Conservation (phyloP, 768 basidiomycete genomes). For the Pleurotus djamor region DNA sequence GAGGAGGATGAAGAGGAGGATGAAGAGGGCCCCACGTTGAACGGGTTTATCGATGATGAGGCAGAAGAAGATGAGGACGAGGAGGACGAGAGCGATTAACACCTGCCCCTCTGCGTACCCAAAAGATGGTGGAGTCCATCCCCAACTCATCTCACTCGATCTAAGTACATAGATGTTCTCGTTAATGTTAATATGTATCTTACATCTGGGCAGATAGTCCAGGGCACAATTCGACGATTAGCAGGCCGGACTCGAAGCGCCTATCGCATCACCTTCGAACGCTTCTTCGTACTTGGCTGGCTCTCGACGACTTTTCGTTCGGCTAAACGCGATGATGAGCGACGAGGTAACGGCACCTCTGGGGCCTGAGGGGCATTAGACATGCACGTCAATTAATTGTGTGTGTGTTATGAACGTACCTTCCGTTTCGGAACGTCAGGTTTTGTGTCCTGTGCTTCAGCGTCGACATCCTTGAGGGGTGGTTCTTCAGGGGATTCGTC, state of each 20-base stretch:
- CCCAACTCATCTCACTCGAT: background rate
- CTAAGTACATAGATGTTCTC: background rate
- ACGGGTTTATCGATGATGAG: conserved; percentile 62
- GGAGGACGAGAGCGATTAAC: conserved; percentile 12
- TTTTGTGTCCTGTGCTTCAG: background rate
- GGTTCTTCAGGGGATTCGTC: background rate
- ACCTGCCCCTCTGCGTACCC: background rate
- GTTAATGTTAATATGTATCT: background rate
- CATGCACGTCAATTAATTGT: conserved; percentile 3
- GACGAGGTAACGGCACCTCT: background rate
- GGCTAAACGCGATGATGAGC: background rate
- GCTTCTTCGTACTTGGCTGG: conserved; percentile 39
- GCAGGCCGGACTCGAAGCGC: background rate
- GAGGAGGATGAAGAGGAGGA: conserved; percentile 43
- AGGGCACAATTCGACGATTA: background rate
- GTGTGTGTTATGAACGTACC: background rate
- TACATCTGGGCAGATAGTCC: background rate
- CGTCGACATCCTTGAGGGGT: background rate
- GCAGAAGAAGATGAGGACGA: conserved; percentile 39
- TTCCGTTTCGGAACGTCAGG: conserved; percentile 9
- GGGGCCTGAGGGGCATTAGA: background rate
- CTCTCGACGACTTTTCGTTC: conserved; percentile 61
- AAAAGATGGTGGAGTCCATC: background rate
- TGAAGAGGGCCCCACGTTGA: conserved; percentile 26
- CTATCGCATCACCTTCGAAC: background rate